Conservation (phyloP, 495 filamentous ascomycete genomes). For the Tuber umbilicatum region DNA sequence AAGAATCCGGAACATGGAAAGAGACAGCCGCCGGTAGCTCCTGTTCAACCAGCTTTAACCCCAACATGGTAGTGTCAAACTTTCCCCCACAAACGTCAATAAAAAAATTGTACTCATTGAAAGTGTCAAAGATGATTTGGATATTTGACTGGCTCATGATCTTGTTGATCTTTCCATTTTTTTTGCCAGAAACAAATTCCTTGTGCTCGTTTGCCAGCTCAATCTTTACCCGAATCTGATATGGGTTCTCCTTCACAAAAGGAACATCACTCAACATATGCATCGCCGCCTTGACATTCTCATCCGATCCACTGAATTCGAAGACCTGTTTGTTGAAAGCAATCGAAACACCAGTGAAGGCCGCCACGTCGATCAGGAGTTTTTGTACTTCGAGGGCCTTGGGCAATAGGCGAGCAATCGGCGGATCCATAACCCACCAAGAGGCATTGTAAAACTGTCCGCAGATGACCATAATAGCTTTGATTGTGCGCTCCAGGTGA, state of each 20-base stretch:
- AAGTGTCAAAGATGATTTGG: conserved; percentile 97
- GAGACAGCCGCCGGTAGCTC: conserved; percentile 99
- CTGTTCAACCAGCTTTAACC: conserved; percentile 87
- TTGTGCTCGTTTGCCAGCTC: conserved; percentile 99
- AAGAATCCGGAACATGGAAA: conserved; percentile 99
- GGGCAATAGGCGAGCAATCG: conserved; percentile 61
- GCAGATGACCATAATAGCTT: conserved; percentile 89
- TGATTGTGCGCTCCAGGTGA: conserved; percentile 85
- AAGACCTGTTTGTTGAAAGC: conserved; percentile 91
- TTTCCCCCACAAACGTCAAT: conserved; percentile 90
- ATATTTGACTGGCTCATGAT: conserved; percentile 99
- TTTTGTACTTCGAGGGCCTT: conserved; percentile 68
- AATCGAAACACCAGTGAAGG: conserved; percentile 90
- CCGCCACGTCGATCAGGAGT: conserved; percentile 92
- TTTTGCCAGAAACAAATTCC: conserved; percentile 98
- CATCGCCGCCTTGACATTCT: conserved; percentile 87
- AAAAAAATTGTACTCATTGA: conserved; percentile 99
- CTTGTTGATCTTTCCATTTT: conserved; percentile 99
- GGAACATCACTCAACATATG: conserved; percentile 86
- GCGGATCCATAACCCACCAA: conserved; percentile 78
- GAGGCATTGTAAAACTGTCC: conserved; percentile 96
- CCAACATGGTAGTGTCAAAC: conserved; percentile 87
- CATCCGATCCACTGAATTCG: conserved; percentile 88
- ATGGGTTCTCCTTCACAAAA: conserved; percentile 77
- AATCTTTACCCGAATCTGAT: conserved; percentile 93